Evolutionary conservation across 176 grass and related monocot genomes (phyloP), one percentile per base, ranked within the genome.

Genomic region (Phoenix roebelenii): DNA sequence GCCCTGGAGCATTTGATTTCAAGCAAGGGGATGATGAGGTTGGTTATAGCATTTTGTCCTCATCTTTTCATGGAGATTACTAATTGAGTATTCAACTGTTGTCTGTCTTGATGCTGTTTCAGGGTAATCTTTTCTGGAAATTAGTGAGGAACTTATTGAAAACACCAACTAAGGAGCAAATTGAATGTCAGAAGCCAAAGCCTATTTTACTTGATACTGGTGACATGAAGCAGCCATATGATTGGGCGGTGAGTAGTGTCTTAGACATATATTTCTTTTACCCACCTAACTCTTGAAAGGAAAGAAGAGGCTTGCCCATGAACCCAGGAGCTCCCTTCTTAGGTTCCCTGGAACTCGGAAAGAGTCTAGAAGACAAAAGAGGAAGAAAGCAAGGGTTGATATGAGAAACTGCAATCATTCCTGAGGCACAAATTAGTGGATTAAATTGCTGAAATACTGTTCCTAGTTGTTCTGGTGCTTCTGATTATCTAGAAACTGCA

Each of bases 201-300:
- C 93, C 93, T 63, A 89, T 98, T 75, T 85, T 98, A 70, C 93
- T 97, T 26, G 93, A 97, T 56, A 97, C 84, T 10, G 93, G 93
- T 65, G 93, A 98, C 85, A 98, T 98, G 93, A 79, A 82, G 61
- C 68, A 73, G 57, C 93, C 93, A 54, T 98, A 92, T 75, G 81
- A 74, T 78, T 98, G 93, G 93, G 93, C 93, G 22, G 93, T 98
- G 85, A 67, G 78, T 70, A 61, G 66, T 60, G 26, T 59, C n/a
- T 19, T 3, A 25, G 9, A 3, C 32, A 3, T 48, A 7, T 10
- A 50, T 49, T 16, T 2, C 54, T 22, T 56, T 16, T 54, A 57
- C 19, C 18, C 16, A 39, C 66, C 44, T 18, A 20, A 55, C 56
- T 2, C 29, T 44, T 44, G 2, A 44, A 44, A 44, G 10, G 10